Evolutionary conservation across 2,329 filamentous ascomycete species (phyloP), one percentile per base, ranked within the genome.

Genomic region (Mariannaea sp.): DNA sequence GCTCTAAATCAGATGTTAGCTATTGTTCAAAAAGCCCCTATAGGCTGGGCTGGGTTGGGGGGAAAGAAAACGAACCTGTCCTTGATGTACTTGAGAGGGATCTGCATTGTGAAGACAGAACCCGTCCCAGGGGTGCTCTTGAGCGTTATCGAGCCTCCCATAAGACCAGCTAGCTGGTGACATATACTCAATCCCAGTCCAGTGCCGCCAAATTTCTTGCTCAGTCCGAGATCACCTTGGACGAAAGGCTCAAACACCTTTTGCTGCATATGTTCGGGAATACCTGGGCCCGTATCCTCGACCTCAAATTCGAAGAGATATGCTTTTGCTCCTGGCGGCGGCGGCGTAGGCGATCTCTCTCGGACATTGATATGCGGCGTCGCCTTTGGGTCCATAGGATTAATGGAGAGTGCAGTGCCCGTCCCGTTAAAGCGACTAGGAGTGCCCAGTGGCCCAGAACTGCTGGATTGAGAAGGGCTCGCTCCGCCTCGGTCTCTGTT

Each of bases 211-310:
- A 87, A 95, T 66, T 94, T 94, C 71, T 91, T 95, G 75, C 89
- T 95, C 13, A 97, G 75, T 1, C 91, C 89, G 1, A 94, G 75
- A 67, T 96, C 92, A n/a, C 89, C 92, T 71, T 97, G 92, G 0
- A 96, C 89, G 67, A 97, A 97, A 1, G 92, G 92, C 70, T 96
- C 92, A 68, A 97, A 97, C 8, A 97, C 90, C 61, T 87, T 87
- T 51, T 89, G 79, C 62, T 92, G 90, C 70, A 95, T 83, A 58
- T 87, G 76, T 6, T 86, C 82, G 0, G 90, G 84, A 50, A 96
- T 96, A 22, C 92, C 92, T 0, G 91, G 92, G 0, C 92, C 92
- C 0, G 87, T 93, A 61, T 97, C 92, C 67, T 91, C 81, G 1
- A 96, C 90, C 68, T 95, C 89, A 56, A 96, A 96, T 66, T 95